These are phyloP conservation scores for Corinectria fuckeliana DNA, from an alignment of 2,329 filamentous ascomycete species.

Conservation along the genomic window DNA sequence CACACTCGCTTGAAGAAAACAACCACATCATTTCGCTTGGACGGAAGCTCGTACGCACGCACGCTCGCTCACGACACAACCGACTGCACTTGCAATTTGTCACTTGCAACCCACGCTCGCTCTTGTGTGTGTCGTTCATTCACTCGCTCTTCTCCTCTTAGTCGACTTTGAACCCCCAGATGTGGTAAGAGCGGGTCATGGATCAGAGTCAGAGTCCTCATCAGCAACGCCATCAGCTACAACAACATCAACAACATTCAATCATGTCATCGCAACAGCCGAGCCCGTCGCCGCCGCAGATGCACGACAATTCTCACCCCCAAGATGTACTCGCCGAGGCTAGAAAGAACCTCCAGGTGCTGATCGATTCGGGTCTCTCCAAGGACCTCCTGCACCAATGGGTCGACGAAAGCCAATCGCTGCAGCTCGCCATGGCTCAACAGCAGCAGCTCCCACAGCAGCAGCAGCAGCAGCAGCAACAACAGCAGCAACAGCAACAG, in stretches of 20 bases:
- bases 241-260: slow-evolving; percentile 30
- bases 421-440: slow-evolving; percentile 39
- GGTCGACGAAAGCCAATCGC: slow-evolving; percentile 47
- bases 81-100: no score
- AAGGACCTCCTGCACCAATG: slow-evolving; percentile 51
- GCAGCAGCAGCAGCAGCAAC: slow-evolving; percentile 27
- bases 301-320: slow-evolving; percentile 45
- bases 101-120: slow-evolving; percentile 18
- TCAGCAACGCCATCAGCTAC: slow-evolving; percentile 30
- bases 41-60: slow-evolving; percentile 13
- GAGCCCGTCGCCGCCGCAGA: slow-evolving; percentile 33
- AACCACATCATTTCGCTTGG: slow-evolving; percentile 11
- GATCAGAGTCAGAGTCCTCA: slow-evolving; percentile 42
- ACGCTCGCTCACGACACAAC: background rate
- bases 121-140: slow-evolving; percentile 21
- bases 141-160: slow-evolving; percentile 24
- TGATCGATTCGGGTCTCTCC: slow-evolving; percentile 54
- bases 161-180: slow-evolving; percentile 29
- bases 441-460: slow-evolving; percentile 29
- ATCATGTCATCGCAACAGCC: slow-evolving; percentile 34
- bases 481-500: slow-evolving; percentile 18
- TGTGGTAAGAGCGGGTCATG: slow-evolving; percentile 41
- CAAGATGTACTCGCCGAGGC: slow-evolving; percentile 54
- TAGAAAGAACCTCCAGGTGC: slow-evolving; percentile 52
- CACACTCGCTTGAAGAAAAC: slow-evolving; percentile 23